A percentile compares a stretch with the other conserved stretches of the same genome.
phyloP scores from a whole-genome alignment of 768 basidiomycete genomes.

The Termitomyces eurrhizus region DNA sequence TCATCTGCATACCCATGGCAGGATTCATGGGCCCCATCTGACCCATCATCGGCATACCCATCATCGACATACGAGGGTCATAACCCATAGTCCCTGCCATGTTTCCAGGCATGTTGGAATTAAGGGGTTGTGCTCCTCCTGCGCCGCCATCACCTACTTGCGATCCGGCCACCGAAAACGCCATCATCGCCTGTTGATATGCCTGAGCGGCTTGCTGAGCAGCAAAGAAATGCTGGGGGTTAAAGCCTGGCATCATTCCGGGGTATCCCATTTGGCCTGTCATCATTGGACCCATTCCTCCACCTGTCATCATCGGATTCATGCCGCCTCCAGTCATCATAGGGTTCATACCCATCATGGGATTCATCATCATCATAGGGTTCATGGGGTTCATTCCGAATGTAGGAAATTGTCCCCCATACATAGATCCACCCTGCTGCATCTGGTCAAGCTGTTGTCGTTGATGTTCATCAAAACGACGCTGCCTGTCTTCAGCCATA shows the following conservation, averaged over 20 bases:
- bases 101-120: constrained; percentile 53
- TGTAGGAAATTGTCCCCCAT: constrained; percentile 45
- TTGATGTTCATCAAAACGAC: constrained; percentile 89
- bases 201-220: constrained; percentile 84
- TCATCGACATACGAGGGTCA: constrained; percentile 83
- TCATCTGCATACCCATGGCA: constrained; percentile 53
- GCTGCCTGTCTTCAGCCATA: constrained; percentile 86
- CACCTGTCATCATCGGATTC: constrained; percentile 54
- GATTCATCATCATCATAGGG: constrained; percentile 64
- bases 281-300: constrained; percentile 45
- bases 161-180: constrained; percentile 71
- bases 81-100: constrained; percentile 32
- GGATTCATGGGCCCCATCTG: constrained; percentile 24
- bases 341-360: constrained; percentile 43
- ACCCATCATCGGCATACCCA: constrained; percentile 68
- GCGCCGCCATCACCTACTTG: constrained; percentile 60
- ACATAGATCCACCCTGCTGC: constrained; percentile 74
- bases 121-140: constrained; percentile 34
- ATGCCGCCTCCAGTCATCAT: constrained; percentile 50
- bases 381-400: constrained; percentile 80
- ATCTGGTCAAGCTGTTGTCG: constrained; percentile 88
- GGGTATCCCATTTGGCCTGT: constrained; percentile 45
- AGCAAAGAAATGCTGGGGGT: constrained; percentile 81
- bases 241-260: constrained; percentile 55
- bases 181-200: constrained; percentile 88